Evolutionary conservation across 305 asterid genomes (phyloP), one percentile per base, ranked within the genome.

Genomic region (Euphrasia arctica): DNA sequence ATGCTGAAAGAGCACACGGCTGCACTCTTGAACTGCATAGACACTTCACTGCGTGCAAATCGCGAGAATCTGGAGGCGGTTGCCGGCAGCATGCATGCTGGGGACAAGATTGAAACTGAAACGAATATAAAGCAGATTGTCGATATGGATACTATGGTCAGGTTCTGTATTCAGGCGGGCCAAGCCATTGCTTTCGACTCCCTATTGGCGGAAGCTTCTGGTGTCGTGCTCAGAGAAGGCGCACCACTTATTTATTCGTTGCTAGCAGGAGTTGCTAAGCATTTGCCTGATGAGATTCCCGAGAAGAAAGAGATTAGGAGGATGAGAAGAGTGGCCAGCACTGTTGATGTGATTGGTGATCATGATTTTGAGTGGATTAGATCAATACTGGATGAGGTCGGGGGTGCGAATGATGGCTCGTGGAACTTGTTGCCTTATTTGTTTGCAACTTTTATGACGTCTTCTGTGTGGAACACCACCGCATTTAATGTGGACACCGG

Each of bases 91-190:
- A 88, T 94, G 96, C 97, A 90, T 76, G 78, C 89, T 42, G 97
- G 95, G 58, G 98, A 94, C 63, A 82, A 80, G 67, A 42, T 82
- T 71, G 97, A 91, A 69, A 80, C 88, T 25, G 95, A 94, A 72
- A 78, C 83, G 56, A 84, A 78, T 78, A 79, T 88, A 74, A 86
- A 80, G 79, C 99, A 94, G 76, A 84, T 90, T 25, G 84, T 94
- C 73, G 99, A 91, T 79, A 79, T 88, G 96, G 99, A 94, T 81
- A 94, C 97, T 7, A 84, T 91, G 85, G 84, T 88, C 65, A 85
- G 96, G 74, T 91, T 94, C 82, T 88, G 98, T 75, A 88, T 88
- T 70, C 96, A 94, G 91, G 99, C 99, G 14, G 98, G 99, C 36
- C 96, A 86, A 73, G 95, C 96, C 45, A 77, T 94, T 59, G 85